These are phyloP conservation scores for Coprinellus aureogranulatus DNA, from an alignment of 768 basidiomycete species.

Conservation along the genomic window DNA sequence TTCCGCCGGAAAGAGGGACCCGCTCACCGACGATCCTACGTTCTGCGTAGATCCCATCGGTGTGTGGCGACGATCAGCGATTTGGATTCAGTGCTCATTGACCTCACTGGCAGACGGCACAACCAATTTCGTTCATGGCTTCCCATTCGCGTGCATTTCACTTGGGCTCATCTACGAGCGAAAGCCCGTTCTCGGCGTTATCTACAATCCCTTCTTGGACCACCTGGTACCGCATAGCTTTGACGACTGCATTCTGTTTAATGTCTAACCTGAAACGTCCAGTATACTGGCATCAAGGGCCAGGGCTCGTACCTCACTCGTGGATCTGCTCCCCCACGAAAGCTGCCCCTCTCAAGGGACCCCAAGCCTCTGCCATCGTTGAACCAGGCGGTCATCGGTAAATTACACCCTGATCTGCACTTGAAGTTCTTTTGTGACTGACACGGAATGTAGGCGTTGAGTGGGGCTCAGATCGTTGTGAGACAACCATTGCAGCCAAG, in stretches of 20 bases:
- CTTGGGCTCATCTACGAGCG: constrained; percentile 84
- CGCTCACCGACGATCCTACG: constrained; percentile 84
- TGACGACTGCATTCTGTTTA: neutral
- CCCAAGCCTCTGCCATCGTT: constrained; percentile 66
- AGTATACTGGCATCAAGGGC: constrained; percentile 79
- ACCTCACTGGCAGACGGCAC: constrained; percentile 78
- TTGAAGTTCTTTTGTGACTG: too few species aligned
- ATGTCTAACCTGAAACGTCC: neutral
- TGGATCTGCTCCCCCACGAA: constrained; percentile 41
- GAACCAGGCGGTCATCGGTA: constrained; percentile 70
- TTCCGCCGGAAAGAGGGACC: constrained; percentile 64
- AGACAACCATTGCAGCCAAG: constrained; percentile 54
- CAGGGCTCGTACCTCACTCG: constrained; percentile 76
- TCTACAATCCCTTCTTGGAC: constrained; percentile 90
- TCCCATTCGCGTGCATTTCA: constrained; percentile 88
- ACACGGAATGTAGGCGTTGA: constrained; percentile 55
- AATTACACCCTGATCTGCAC: constrained; percentile 2
- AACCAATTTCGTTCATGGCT: constrained; percentile 84
- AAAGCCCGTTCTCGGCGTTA: constrained; percentile 83
- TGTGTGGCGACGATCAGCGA: too few species aligned
- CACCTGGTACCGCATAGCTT: constrained; percentile 54
- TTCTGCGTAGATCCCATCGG: constrained; percentile 97
- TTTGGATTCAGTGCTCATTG: too few species aligned
- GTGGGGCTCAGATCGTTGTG: constrained; percentile 81
- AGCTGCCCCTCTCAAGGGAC: constrained; percentile 60